A percentile compares a stretch with the other conserved stretches of the same genome.
These are phyloP conservation scores for Neopestalotiopsis sp. DNA, from an alignment of 2,329 filamentous ascomycete species.

Conservation along the genomic window DNA sequence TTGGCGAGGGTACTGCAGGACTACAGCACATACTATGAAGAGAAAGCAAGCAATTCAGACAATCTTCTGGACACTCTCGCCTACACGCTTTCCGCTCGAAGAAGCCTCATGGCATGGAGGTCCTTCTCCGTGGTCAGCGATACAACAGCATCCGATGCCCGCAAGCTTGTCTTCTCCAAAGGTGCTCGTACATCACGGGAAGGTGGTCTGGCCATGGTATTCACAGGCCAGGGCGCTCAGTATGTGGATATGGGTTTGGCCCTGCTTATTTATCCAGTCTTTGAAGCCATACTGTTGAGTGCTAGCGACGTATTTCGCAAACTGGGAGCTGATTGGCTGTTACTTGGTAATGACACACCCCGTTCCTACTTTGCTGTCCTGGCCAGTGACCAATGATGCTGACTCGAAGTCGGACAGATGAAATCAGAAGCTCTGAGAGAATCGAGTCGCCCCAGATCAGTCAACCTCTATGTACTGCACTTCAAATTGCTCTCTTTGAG, in stretches of 20 bases:
- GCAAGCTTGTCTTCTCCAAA: not conserved
- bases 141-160: too few species aligned
- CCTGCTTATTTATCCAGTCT: slow-evolving; percentile 30
- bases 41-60: slow-evolving; percentile 17
- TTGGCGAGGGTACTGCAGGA: slow-evolving; percentile 30
- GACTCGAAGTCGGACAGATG: not conserved
- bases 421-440: not conserved
- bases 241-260: slow-evolving; percentile 41
- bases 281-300: slow-evolving; percentile 24
- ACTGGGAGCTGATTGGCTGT: slow-evolving; percentile 23
- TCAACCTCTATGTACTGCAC: slow-evolving; percentile 48
- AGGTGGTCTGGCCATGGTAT: slow-evolving; percentile 32
- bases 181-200: not conserved
- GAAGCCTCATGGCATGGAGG: slow-evolving; percentile 35
- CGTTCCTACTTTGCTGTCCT: not conserved
- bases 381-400: not conserved
- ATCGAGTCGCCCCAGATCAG: slow-evolving; percentile 25
- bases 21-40: slow-evolving; percentile 31
- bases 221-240: slow-evolving; percentile 45
- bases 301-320: slow-evolving; percentile 15
- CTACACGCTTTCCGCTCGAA: slow-evolving; percentile 33
- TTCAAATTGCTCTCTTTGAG: slow-evolving; percentile 49
- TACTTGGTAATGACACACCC: slow-evolving; percentile 19
- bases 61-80: slow-evolving; percentile 30
- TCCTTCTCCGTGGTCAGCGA: slow-evolving; percentile 29